A percentile compares a stretch with the other conserved stretches of the same genome.
phyloP scores from a whole-genome alignment of 148 eudicot genomes.

The Silene conica region DNA sequence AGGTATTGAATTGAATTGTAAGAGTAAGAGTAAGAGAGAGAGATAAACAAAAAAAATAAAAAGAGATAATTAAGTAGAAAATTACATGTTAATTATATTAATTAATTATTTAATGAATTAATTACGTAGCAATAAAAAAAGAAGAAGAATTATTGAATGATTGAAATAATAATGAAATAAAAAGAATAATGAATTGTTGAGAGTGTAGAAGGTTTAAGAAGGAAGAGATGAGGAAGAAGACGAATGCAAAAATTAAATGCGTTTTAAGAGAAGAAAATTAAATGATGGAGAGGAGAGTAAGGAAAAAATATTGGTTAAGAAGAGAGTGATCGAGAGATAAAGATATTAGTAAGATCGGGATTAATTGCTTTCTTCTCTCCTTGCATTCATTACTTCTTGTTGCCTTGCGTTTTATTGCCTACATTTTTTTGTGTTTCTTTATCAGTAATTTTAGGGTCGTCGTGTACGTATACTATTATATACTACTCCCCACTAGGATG shows the following conservation, averaged over 20 bases:
- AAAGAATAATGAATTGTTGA: background rate
- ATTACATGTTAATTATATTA: background rate
- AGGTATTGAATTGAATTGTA: constrained; percentile 31
- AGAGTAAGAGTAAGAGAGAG: background rate
- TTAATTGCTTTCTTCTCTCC: constrained; percentile 23
- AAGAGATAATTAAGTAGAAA: constrained; percentile 8
- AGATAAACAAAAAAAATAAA: background rate
- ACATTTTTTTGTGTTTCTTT: background rate
- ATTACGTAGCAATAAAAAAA: background rate
- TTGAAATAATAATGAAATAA: background rate
- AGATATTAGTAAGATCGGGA: constrained; percentile 16
- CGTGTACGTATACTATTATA: no score
- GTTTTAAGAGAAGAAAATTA: background rate
- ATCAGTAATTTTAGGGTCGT: background rate
- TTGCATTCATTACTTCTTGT: constrained; percentile 22
- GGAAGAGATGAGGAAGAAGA: background rate
- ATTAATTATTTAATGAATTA: no score
- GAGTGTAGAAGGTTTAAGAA: background rate
- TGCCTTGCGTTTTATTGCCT: constrained; percentile 10
- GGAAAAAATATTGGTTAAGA: background rate
- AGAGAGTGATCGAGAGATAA: background rate
- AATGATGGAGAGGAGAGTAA: background rate
- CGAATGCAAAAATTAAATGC: constrained; percentile 21
- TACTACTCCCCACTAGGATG: background rate
- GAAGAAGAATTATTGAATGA: background rate